A percentile compares a stretch with the other conserved stretches of the same genome.
These are phyloP conservation scores for Cordyceps cicadae DNA, from an alignment of 2,329 filamentous ascomycete genomes.

Conservation along the genomic window DNA sequence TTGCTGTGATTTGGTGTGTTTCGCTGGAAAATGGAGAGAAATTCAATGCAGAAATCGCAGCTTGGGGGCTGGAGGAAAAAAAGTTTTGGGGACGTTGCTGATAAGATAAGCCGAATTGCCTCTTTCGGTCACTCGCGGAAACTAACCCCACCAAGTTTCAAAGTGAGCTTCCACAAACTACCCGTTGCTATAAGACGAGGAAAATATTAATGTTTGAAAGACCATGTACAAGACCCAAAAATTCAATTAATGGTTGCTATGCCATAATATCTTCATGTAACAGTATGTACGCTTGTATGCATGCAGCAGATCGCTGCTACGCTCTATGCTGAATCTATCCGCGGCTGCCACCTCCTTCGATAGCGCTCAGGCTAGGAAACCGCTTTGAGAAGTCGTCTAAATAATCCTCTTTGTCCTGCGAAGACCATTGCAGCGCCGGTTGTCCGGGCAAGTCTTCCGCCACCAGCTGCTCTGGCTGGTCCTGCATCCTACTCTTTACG, in stretches of 20 bases:
- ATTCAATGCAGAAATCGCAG: neutral
- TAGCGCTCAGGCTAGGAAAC: constrained; percentile 74
- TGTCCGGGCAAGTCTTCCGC: constrained; percentile 39
- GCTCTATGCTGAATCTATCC: constrained; percentile 6
- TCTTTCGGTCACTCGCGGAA: neutral
- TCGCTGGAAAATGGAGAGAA: constrained; percentile 2
- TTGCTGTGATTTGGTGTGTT: constrained; percentile 19
- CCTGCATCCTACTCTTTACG: constrained; percentile 27
- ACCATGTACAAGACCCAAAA: neutral
- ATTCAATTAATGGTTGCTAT: constrained; percentile 1
- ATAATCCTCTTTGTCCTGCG: constrained; percentile 56
- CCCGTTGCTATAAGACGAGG: no score
- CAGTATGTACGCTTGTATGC: constrained; percentile 3
- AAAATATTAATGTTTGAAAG: neutral
- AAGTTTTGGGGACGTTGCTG: constrained; percentile 17
- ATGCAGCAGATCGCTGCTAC: neutral
- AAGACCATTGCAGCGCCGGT: constrained; percentile 46
- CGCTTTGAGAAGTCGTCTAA: constrained; percentile 67
- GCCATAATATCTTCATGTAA: neutral
- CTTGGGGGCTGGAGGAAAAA: constrained; percentile 17
- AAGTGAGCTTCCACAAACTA: neutral
- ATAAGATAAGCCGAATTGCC: constrained; percentile 26
- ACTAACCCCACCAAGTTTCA: neutral
- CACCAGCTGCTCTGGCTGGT: constrained; percentile 31
- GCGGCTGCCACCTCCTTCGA: constrained; percentile 42